Evolutionary conservation across 2,329 filamentous ascomycete species (phyloP), one percentile per base, ranked within the genome.

Genomic region (Metarhizium brunneum): DNA sequence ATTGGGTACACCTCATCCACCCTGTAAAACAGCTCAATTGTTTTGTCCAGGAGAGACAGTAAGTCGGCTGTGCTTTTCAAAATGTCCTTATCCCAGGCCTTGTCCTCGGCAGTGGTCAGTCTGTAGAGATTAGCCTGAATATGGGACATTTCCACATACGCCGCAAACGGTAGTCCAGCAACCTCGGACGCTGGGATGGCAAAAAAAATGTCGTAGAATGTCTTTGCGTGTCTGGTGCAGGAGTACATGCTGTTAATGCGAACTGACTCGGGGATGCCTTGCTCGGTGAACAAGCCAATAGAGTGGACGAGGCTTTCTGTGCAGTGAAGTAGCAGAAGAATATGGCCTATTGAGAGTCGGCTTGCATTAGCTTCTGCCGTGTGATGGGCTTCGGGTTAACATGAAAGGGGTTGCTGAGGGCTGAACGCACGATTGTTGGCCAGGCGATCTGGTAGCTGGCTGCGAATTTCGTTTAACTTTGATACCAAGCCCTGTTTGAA

Each of bases 11-110:
- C 56, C 2, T 59, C 56, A 14, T 61, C 60, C 6, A 68, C 51
- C 18, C 62, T 62, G 20, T 59, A 57, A 38, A 72, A 69, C n/a
- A 65, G 50, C n/a, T 69, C 65, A 47, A 68, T 65, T 4, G 64
- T 63, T 48, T 66, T 65, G 45, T 73, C 68, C 4, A 74, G 57
- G n/a, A 73, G 60, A 6, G 57, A 54, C 2, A 72, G 61, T 0
- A 74, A 60, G 50, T 76, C 68, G 4, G 63, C 69, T 2, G 68
- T 71, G 25, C 63, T 62, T 14, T 66, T 66, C 6, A 75, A 64
- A 1, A 68, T 57, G 4, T 68, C 65, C 54, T 68, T 70, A 55
- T 76, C 73, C 73, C 73, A 76, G 6, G 64, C 69, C 2, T 70
- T 69, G 49, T 71, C 68, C 7, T 75, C 71, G 3, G 69, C 64